phyloP scores from a whole-genome alignment of 495 filamentous ascomycete species.

The Geopyxis carbonaria region DNA sequence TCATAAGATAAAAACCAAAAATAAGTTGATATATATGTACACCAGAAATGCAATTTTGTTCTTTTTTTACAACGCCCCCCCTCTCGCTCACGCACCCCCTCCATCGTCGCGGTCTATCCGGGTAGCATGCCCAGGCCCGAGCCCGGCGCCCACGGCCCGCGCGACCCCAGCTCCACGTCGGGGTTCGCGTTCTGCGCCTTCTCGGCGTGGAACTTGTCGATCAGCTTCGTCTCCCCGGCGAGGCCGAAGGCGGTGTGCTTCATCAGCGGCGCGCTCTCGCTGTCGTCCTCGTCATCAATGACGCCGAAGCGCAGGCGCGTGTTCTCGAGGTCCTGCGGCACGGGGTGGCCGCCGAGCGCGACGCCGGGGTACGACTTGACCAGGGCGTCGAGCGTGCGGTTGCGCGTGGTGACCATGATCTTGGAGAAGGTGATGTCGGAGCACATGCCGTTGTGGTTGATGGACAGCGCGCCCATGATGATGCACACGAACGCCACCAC shows the following conservation, averaged over 20 bases:
- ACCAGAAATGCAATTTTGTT: no score
- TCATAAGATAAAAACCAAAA: no score
- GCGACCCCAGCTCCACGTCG: not conserved
- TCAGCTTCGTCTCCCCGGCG: constrained; percentile 9
- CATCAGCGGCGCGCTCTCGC: not conserved
- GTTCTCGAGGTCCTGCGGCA: constrained; percentile 25
- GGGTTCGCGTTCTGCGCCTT: not conserved
- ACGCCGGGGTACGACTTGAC: constrained; percentile 24
- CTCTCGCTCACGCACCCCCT: no score
- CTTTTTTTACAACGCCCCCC: no score
- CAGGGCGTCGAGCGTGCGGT: constrained; percentile 26
- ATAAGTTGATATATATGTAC: no score
- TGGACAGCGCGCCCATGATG: constrained; percentile 23
- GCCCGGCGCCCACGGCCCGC: not conserved
- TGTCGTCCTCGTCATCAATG: constrained; percentile 7
- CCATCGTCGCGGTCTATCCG: no score
- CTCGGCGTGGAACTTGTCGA: constrained; percentile 9
- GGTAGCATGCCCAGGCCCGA: constrained; percentile 1
- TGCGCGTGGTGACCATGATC: constrained; percentile 30
- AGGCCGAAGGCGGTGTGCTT: constrained; percentile 21
- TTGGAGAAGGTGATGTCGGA: constrained; percentile 29
- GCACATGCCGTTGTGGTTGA: constrained; percentile 26
- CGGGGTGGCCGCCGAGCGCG: constrained; percentile 29
- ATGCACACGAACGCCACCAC: constrained; percentile 20
- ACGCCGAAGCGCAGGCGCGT: constrained; percentile 28